A percentile compares a stretch with the other conserved stretches of the same genome.
phyloP scores from a whole-genome alignment of 441 rosid genomes.

The Gossypium gossypioides region DNA sequence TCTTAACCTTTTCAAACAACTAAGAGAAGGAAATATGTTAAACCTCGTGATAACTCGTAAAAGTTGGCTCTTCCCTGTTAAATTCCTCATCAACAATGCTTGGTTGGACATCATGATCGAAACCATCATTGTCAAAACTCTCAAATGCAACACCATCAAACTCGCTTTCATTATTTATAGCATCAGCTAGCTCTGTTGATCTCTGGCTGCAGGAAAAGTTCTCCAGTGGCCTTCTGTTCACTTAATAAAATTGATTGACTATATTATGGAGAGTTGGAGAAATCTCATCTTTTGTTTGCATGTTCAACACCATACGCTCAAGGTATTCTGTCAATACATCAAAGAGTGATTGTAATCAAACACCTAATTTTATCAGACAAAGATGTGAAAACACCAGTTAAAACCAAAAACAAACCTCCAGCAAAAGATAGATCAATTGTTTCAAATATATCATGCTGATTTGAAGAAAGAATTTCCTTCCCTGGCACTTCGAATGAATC shows the following conservation, averaged over 20 bases:
- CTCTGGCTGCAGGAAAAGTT: conserved; percentile 38
- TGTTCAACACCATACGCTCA: conserved; percentile 54
- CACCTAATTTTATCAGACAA: neutral
- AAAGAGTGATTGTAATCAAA: neutral
- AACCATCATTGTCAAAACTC: conserved; percentile 33
- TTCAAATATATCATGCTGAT: conserved; percentile 40
- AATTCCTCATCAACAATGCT: conserved; percentile 37
- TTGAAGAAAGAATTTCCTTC: conserved; percentile 36
- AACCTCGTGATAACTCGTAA: conserved; percentile 56
- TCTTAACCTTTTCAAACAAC: conserved; percentile 4
- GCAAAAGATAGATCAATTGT: conserved; percentile 65
- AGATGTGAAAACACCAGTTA: neutral
- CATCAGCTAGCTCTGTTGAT: conserved; percentile 31
- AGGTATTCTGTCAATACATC: conserved; percentile 38
- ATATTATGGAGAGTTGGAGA: conserved; percentile 61
- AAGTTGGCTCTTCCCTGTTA: conserved; percentile 35
- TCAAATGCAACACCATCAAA: conserved; percentile 45
- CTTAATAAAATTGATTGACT: conserved; percentile 61
- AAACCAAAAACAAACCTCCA: conserved; percentile 41
- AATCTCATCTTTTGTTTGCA: conserved; percentile 57
- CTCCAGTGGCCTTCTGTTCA: conserved; percentile 47
- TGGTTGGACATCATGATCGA: conserved; percentile 42
- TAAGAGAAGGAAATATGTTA: neutral
- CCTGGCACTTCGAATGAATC: conserved; percentile 87
- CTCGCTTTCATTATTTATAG: conserved; percentile 28